These are phyloP conservation scores for Delonix regia DNA, from an alignment of 306 rosid genomes.

Conservation along the genomic window DNA sequence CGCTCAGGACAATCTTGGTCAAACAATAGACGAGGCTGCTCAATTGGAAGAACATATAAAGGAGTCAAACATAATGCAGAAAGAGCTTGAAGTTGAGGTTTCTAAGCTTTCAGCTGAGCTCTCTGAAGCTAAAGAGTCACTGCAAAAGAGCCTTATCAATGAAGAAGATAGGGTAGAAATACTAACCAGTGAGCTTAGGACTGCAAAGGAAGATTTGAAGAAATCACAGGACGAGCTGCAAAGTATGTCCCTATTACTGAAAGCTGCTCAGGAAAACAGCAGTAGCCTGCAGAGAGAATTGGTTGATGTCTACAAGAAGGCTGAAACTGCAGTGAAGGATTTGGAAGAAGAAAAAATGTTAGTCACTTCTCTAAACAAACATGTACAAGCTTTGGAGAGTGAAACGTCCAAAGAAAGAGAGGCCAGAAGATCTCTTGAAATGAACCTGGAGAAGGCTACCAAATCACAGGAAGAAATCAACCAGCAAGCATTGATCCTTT, in stretches of 20 bases:
- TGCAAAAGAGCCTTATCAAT: conserved; percentile 57
- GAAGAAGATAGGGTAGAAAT: conserved; percentile 48
- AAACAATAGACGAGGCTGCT: conserved; percentile 59
- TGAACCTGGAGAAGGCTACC: conserved; percentile 69
- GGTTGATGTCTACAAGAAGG: conserved; percentile 54
- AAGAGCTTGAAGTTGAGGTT: conserved; percentile 56
- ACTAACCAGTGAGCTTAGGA: conserved; percentile 55
- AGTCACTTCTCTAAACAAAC: conserved; percentile 58
- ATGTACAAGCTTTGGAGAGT: conserved; percentile 59
- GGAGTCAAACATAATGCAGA: conserved; percentile 43
- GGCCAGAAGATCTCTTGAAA: conserved; percentile 54
- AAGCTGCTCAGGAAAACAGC: conserved; percentile 44
- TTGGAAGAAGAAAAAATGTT: conserved; percentile 61
- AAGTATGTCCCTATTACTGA: conserved; percentile 44
- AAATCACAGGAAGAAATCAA: conserved; percentile 75
- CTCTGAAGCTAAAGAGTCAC: conserved; percentile 52
- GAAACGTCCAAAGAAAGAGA: conserved; percentile 62
- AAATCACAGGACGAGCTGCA: conserved; percentile 58
- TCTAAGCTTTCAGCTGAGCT: conserved; percentile 61
- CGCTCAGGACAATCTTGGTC: conserved; percentile 54
- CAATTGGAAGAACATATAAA: conserved; percentile 50
- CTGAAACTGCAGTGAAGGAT: conserved; percentile 54
- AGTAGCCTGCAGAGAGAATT: conserved; percentile 65
- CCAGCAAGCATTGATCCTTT: conserved; percentile 41
- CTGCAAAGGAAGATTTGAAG: conserved; percentile 52